phyloP scores from a whole-genome alignment of 805 yeast genomes.

The Pichia phayaonensis region DNA sequence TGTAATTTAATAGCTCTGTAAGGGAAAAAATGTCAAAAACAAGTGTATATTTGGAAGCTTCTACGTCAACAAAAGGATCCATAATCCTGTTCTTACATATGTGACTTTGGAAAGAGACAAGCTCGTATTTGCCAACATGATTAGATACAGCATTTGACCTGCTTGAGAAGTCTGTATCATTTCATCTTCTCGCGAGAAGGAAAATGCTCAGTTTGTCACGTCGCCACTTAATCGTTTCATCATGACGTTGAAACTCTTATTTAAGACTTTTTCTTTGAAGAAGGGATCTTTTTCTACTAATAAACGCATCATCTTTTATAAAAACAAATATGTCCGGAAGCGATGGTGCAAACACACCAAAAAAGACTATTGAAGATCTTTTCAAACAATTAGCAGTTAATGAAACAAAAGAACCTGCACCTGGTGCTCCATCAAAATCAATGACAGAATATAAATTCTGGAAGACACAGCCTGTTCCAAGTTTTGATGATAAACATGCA shows the following conservation, averaged over 20 bases:
- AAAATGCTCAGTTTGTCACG: no score
- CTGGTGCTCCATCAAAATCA: slow-evolving; percentile 53
- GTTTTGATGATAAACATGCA: slow-evolving; percentile 56
- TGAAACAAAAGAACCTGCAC: slow-evolving; percentile 46
- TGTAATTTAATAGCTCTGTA: neutral
- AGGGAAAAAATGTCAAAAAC: slow-evolving; percentile 5
- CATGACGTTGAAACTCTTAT: no score
- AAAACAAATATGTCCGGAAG: slow-evolving; percentile 2
- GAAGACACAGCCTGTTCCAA: slow-evolving; percentile 94
- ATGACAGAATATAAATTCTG: slow-evolving; percentile 93
- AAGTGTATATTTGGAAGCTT: slow-evolving; percentile 2
- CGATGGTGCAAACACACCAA: slow-evolving; percentile 1
- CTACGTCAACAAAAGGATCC: neutral
- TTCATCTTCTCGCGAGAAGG: neutral
- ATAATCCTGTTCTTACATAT: neutral
- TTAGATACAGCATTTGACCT: neutral
- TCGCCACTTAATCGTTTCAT: no score
- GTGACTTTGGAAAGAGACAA: neutral
- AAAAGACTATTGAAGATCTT: slow-evolving; percentile 50
- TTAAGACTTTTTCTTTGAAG: no score
- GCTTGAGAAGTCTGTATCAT: neutral
- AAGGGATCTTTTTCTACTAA: no score
- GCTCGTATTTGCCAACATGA: neutral
- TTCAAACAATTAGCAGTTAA: slow-evolving; percentile 47
- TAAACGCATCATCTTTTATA: neutral